A percentile compares a stretch with the other conserved stretches of the same genome.
Evolutionary conservation across 495 filamentous ascomycete species (phyloP).

Genomic region (Elasticomyces elasticus): DNA sequence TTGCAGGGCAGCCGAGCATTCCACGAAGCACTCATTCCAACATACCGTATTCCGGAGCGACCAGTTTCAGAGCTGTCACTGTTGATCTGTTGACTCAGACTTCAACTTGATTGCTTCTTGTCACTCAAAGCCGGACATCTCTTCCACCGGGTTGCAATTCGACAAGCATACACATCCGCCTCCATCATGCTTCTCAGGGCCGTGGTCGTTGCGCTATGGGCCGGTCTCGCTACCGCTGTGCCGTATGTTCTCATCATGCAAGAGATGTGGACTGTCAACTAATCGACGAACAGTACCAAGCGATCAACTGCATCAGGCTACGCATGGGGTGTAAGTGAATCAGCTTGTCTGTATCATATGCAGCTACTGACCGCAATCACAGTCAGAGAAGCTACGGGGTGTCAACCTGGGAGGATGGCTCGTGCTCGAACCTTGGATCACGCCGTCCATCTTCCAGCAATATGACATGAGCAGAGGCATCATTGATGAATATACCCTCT

Average conservation of each 20-base stretch:
- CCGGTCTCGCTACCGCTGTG: slow-evolving; percentile 5
- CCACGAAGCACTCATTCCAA: slow-evolving; percentile 2
- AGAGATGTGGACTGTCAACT: neutral
- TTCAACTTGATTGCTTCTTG: no score
- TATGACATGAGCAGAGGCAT: slow-evolving; percentile 23
- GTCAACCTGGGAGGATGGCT: slow-evolving; percentile 38
- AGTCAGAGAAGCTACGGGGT: slow-evolving; percentile 27
- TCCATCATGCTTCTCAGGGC: neutral
- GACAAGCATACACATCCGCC: neutral
- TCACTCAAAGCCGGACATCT: no score
- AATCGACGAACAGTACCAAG: neutral
- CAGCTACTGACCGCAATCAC: slow-evolving; percentile 29
- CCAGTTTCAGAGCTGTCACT: neutral
- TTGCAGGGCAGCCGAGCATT: neutral
- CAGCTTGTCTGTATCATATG: neutral
- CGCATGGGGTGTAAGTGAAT: neutral
- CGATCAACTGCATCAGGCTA: neutral
- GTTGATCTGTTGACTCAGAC: slow-evolving; percentile 8
- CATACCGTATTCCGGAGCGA: slow-evolving; percentile 2
- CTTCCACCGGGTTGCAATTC: neutral
- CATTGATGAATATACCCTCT: slow-evolving; percentile 36
- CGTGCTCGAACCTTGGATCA: slow-evolving; percentile 30
- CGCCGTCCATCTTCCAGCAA: slow-evolving; percentile 33
- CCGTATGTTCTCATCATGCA: slow-evolving; percentile 1
- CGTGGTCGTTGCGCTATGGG: slow-evolving; percentile 6